Percentiles rank a stretch among this genome's conserved stretches.
These are phyloP conservation scores for Anthracocystis walkeri DNA, from an alignment of 1,284 basidiomycete species.

Conservation along the genomic window DNA sequence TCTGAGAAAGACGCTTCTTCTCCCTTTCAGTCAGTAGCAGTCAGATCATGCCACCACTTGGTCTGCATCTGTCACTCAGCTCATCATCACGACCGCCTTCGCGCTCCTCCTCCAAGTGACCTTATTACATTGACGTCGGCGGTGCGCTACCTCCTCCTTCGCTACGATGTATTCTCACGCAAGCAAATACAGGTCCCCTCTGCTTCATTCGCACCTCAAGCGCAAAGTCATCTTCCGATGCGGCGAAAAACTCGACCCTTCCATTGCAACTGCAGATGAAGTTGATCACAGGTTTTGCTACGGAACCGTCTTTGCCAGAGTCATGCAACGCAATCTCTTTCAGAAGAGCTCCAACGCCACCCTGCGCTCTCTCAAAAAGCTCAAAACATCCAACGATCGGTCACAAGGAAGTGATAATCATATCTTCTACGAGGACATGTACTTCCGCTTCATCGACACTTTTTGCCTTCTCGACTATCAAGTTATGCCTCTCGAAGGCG, in stretches of 20 bases:
- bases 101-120: neutral
- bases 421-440: neutral
- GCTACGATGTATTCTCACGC: neutral
- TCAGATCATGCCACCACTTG: too few relatives aligned
- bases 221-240: slow-evolving; percentile 7
- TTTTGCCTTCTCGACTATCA: slow-evolving; percentile 41
- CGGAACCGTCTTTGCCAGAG: slow-evolving; percentile 19
- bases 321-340: slow-evolving; percentile 17
- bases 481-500: slow-evolving; percentile 15
- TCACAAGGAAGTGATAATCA: slow-evolving; percentile 9
- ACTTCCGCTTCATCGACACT: slow-evolving; percentile 13
- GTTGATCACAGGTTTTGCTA: slow-evolving; percentile 24
- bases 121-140: too few relatives aligned
- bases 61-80: neutral
- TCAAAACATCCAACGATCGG: slow-evolving; percentile 6
- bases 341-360: slow-evolving; percentile 8
- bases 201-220: neutral
- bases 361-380: slow-evolving; percentile 14
- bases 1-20: too few relatives aligned
- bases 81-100: neutral
- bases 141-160: neutral
- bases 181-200: neutral
- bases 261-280: slow-evolving; percentile 17
- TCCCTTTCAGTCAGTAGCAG: neutral
- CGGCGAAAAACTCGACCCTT: slow-evolving; percentile 28